Evolutionary conservation across 2,329 filamentous ascomycete genomes (phyloP).

Genomic region (Alternaria novae-zelandiae): DNA sequence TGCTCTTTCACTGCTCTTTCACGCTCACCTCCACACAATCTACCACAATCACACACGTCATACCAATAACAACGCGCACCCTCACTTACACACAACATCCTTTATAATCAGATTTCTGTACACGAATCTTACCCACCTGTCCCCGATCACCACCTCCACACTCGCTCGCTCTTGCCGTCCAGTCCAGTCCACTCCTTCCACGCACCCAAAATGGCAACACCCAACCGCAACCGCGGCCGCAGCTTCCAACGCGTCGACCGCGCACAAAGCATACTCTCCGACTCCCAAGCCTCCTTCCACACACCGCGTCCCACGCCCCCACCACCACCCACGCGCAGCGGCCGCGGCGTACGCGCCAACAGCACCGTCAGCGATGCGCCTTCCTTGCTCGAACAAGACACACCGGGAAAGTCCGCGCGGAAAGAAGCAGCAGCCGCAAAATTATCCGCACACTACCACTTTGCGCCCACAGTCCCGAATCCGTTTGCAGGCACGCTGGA

Average conservation of each 20-base stretch:
- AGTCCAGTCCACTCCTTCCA: background rate
- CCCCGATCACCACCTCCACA: background rate
- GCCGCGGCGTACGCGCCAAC: background rate
- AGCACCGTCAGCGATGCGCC: background rate
- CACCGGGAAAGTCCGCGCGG: background rate
- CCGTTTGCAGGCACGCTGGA: slow-evolving; percentile 33
- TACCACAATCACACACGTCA: background rate
- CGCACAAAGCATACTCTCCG: slow-evolving; percentile 10
- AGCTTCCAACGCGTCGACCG: slow-evolving; percentile 1
- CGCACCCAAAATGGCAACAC: background rate
- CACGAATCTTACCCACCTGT: no score
- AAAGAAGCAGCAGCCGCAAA: background rate
- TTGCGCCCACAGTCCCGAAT: slow-evolving; percentile 28
- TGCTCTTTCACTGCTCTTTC: background rate
- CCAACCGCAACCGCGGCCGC: background rate
- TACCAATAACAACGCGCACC: background rate
- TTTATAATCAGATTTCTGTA: background rate
- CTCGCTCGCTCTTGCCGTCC: background rate
- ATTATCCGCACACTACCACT: slow-evolving; percentile 13
- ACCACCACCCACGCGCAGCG: background rate
- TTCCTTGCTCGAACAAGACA: background rate
- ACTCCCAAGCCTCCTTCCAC: background rate
- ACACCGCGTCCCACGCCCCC: slow-evolving; percentile 3
- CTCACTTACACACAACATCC: background rate
- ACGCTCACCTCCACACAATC: background rate